Conservation (phyloP, 164 flowering plant species). For the Cinnamomum chago region DNA sequence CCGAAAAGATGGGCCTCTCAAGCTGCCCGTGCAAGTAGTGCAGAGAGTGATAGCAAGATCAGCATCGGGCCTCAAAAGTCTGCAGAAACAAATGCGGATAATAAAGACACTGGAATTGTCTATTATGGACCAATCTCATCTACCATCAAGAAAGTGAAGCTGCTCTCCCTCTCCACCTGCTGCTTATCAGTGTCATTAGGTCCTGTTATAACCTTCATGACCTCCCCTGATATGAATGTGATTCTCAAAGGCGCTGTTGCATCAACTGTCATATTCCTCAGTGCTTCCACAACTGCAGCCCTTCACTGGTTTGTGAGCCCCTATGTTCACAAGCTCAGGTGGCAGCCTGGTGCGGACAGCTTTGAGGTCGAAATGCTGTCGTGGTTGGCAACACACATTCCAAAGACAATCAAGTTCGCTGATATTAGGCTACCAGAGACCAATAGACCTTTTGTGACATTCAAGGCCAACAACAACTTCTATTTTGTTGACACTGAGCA, state of each 20-base stretch:
- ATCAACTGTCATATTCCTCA: slow-evolving; percentile 75
- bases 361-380: slow-evolving; percentile 93
- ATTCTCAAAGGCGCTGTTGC: slow-evolving; percentile 92
- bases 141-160: slow-evolving; percentile 91
- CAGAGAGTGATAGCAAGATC: slow-evolving; percentile 58
- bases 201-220: slow-evolving; percentile 92
- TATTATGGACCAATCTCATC: slow-evolving; percentile 87
- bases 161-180: slow-evolving; percentile 93
- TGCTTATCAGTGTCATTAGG: slow-evolving; percentile 90
- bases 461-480: slow-evolving; percentile 68
- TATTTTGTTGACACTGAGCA: slow-evolving; percentile 77
- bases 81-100: slow-evolving; percentile 31
- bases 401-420: slow-evolving; percentile 70
- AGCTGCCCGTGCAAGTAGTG: slow-evolving; percentile 18
- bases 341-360: slow-evolving; percentile 88
- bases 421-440: slow-evolving; percentile 73
- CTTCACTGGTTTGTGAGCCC: slow-evolving; percentile 99
- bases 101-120: slow-evolving; percentile 45
- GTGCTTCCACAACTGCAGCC: slow-evolving; percentile 83
- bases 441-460: slow-evolving; percentile 75
- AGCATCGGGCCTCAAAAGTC: slow-evolving; percentile 71
- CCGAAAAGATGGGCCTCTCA: slow-evolving; percentile 63
- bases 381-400: slow-evolving; percentile 66
- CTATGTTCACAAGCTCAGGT: slow-evolving; percentile 81
- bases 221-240: slow-evolving; percentile 74